Conservation (phyloP, 164 flowering plant genomes). For the Stephania yunnanensis region DNA sequence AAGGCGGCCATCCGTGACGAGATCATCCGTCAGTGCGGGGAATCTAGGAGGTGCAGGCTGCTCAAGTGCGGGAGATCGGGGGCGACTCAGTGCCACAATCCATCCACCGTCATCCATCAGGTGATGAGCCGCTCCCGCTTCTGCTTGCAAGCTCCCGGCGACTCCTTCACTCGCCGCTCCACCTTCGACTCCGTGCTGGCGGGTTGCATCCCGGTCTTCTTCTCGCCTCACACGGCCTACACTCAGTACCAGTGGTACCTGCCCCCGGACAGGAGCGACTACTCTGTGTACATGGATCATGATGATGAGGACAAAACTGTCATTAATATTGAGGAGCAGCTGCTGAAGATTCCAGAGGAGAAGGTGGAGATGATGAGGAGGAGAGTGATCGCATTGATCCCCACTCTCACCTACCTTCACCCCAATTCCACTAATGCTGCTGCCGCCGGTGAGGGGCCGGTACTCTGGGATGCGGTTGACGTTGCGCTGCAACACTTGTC, state of each 20-base stretch:
- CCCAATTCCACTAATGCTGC: conserved; percentile 33
- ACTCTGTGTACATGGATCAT: conserved; percentile 42
- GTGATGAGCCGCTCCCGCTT: conserved; percentile 40
- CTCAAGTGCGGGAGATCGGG: conserved; percentile 27
- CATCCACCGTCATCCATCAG: conserved; percentile 23
- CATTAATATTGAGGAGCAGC: conserved; percentile 24
- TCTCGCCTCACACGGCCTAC: conserved; percentile 57
- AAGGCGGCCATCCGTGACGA: conserved; percentile 49
- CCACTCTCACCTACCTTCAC: conserved; percentile 43
- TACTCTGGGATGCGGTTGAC: conserved; percentile 43
- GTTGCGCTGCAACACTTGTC: conserved; percentile 33
- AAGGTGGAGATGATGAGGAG: conserved; percentile 32
- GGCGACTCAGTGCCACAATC: conserved; percentile 35
- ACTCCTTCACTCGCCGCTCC: conserved; percentile 61
- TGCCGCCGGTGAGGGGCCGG: background rate
- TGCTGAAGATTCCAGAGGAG: conserved; percentile 26
- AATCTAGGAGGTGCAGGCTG: conserved; percentile 34
- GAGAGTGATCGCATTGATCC: conserved; percentile 44
- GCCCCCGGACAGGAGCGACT: conserved; percentile 29
- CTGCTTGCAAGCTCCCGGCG: conserved; percentile 66
- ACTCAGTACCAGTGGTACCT: conserved; percentile 56
- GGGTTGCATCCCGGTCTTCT: conserved; percentile 69
- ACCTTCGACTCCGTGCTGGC: conserved; percentile 55
- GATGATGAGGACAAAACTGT: conserved; percentile 6
- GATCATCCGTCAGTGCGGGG: conserved; percentile 42